Evolutionary conservation across 1,284 basidiomycete species (phyloP).

Genomic region (Ceratobasidium sp.): DNA sequence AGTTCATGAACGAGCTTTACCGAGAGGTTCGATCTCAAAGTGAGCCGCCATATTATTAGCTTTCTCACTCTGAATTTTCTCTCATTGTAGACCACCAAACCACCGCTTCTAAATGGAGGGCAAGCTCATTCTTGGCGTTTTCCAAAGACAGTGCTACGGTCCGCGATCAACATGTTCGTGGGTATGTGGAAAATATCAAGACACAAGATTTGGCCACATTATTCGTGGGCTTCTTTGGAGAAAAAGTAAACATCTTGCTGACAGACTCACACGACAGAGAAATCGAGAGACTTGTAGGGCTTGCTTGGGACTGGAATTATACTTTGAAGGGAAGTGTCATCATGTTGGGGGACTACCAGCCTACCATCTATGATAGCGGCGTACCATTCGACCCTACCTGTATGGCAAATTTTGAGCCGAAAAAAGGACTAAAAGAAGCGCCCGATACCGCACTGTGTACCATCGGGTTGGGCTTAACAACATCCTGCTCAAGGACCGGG

Average conservation of each 20-base stretch:
- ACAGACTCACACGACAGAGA: not conserved
- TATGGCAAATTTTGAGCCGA: slow-evolving; percentile 26
- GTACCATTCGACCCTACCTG: not conserved
- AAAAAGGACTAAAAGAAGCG: not conserved
- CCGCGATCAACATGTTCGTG: not conserved
- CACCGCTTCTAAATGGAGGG: slow-evolving; percentile 20
- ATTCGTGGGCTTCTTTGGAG: slow-evolving; percentile 1
- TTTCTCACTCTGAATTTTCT: too few relatives aligned
- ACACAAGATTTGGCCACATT: not conserved
- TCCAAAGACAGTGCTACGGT: not conserved
- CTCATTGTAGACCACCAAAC: slow-evolving; percentile 30
- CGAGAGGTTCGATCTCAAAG: not conserved
- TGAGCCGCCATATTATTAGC: not conserved
- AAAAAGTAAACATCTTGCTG: not conserved
- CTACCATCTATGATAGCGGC: not conserved
- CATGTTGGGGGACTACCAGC: slow-evolving; percentile 33
- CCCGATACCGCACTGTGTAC: slow-evolving; percentile 7
- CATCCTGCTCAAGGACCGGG: not conserved
- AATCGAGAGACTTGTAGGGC: not conserved
- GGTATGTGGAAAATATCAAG: not conserved
- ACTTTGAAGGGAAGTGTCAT: slow-evolving; percentile 26
- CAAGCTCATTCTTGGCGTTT: slow-evolving; percentile 23
- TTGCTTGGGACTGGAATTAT: slow-evolving; percentile 31
- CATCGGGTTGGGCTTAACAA: slow-evolving; percentile 21
- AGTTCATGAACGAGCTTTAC: not conserved